phyloP scores from a whole-genome alignment of 768 basidiomycete genomes.

The Melanogaster broomeanus region DNA sequence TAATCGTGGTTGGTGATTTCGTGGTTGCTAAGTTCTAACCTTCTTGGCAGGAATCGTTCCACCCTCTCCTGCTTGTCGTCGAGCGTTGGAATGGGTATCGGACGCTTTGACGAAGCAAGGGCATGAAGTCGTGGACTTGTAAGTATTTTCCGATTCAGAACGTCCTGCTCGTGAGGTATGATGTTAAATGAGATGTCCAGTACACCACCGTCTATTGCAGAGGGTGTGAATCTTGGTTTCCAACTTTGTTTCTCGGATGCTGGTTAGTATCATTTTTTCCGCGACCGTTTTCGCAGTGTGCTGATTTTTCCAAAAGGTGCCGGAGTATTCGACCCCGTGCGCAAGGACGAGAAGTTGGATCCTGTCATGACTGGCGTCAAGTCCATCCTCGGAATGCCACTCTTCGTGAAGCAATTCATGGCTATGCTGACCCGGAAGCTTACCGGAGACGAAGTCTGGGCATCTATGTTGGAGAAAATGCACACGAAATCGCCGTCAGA shows the following conservation, averaged over 20 bases:
- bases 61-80: constrained; percentile 41
- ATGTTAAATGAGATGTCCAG: constrained; percentile 17
- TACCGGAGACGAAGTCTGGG: constrained; percentile 27
- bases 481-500: constrained; percentile 27
- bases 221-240: constrained; percentile 53
- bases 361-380: constrained; percentile 26
- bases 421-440: constrained; percentile 38
- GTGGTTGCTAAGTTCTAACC: background rate
- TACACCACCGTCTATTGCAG: constrained; percentile 47
- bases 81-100: constrained; percentile 37
- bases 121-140: constrained; percentile 44
- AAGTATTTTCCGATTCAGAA: constrained; percentile 7
- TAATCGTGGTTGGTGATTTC: background rate
- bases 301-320: constrained; percentile 37
- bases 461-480: constrained; percentile 38
- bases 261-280: constrained; percentile 32
- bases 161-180: background rate
- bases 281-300: background rate
- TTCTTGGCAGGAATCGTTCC: constrained; percentile 34
- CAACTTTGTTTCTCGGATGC: constrained; percentile 59
- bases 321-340: constrained; percentile 39
- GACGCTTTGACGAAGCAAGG: constrained; percentile 38
- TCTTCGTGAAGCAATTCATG: constrained; percentile 44
- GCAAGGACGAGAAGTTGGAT: constrained; percentile 38
- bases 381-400: constrained; percentile 26